These are phyloP conservation scores for Pleurotus pulmonarius DNA, from an alignment of 768 basidiomycete genomes.

Conservation along the genomic window DNA sequence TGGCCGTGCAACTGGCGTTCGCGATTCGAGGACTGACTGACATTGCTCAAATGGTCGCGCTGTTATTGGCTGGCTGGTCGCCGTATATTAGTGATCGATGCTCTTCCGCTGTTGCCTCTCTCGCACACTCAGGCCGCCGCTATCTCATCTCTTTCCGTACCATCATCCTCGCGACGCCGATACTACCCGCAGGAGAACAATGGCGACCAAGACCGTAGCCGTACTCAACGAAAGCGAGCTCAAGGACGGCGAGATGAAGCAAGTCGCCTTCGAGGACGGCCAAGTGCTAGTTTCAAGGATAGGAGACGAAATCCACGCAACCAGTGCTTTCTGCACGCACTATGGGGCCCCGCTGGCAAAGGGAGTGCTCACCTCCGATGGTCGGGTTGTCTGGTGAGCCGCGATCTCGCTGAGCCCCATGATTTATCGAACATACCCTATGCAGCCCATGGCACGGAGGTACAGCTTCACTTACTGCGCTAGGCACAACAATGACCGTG, in stretches of 20 bases:
- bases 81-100: neutral
- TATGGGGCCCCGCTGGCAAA: constrained; percentile 87
- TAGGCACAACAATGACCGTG: neutral
- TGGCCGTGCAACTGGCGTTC: neutral
- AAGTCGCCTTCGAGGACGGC: constrained; percentile 73
- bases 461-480: constrained; percentile 21
- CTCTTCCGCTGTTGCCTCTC: neutral
- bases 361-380: constrained; percentile 76
- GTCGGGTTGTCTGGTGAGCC: constrained; percentile 72
- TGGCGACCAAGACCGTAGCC: constrained; percentile 49
- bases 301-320: constrained; percentile 73
- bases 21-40: neutral
- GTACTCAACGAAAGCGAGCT: constrained; percentile 57
- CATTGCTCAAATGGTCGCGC: constrained; percentile 5
- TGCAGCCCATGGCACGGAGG: constrained; percentile 86
- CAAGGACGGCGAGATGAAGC: constrained; percentile 74
- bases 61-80: neutral
- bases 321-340: constrained; percentile 85
- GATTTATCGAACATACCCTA: neutral
- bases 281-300: constrained; percentile 78
- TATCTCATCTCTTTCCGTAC: constrained; percentile 6
- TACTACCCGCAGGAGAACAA: constrained; percentile 21
- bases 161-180: neutral
- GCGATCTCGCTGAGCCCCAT: neutral
- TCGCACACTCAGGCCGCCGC: neutral